A percentile compares a stretch with the other conserved stretches of the same genome.
phyloP scores from a whole-genome alignment of 2,329 filamentous ascomycete genomes.

The Venturia asperata region DNA sequence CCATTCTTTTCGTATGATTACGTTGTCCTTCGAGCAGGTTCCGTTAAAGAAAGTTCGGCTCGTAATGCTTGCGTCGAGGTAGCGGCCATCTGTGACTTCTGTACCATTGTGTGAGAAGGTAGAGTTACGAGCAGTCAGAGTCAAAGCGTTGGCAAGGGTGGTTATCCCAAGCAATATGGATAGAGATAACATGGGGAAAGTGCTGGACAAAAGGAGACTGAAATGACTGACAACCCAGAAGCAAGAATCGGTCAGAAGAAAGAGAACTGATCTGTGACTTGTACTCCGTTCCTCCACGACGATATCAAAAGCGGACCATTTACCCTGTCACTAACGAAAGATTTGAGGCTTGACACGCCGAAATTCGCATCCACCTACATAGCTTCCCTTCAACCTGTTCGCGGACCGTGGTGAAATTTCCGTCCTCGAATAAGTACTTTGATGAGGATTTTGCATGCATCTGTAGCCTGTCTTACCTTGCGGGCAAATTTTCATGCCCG shows the following conservation, averaged over 20 bases:
- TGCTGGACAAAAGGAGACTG: not conserved
- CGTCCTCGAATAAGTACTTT: not conserved
- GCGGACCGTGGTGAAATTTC: not conserved
- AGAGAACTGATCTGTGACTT: not conserved
- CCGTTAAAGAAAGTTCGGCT: slow-evolving; percentile 7
- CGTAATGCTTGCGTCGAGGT: not conserved
- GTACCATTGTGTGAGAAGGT: not conserved
- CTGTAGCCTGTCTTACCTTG: not conserved
- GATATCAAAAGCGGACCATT: not conserved
- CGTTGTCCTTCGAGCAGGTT: not conserved
- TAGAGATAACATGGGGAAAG: not conserved
- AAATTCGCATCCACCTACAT: not conserved
- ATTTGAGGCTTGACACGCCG: not conserved
- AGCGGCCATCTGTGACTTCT: slow-evolving; percentile 2
- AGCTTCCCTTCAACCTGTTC: not conserved
- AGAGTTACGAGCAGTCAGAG: not conserved
- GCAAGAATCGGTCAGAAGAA: not conserved
- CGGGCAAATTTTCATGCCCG: not conserved
- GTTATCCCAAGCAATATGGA: not conserved
- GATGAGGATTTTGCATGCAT: not conserved
- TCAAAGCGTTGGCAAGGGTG: not conserved
- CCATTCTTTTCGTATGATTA: slow-evolving; percentile 4
- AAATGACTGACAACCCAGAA: not conserved
- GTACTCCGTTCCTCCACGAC: not conserved
- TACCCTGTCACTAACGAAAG: not conserved